Percentiles rank a stretch among this genome's conserved stretches.
Evolutionary conservation across 495 filamentous ascomycete species (phyloP).

Genomic region (Penicillium coprophilum): DNA sequence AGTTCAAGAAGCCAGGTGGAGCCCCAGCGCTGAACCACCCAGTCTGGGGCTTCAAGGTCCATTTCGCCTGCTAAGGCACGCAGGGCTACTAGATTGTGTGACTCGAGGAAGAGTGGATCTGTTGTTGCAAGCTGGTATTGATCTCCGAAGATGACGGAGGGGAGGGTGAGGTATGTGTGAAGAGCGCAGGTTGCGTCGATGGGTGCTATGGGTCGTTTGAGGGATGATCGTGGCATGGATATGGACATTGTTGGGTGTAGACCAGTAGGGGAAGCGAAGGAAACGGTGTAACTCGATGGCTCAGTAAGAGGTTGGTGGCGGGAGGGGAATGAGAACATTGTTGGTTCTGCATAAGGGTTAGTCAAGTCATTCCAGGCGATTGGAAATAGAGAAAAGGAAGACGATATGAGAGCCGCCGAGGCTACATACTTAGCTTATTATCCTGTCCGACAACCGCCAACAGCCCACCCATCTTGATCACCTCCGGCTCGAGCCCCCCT

Average conservation of each 20-base stretch:
- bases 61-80: slow-evolving; percentile 72
- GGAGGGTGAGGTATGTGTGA: slow-evolving; percentile 83
- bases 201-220: slow-evolving; percentile 35
- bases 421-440: slow-evolving; percentile 60
- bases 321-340: slow-evolving; percentile 86
- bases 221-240: slow-evolving; percentile 36
- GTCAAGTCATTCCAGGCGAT: background rate
- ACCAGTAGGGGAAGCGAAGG: slow-evolving; percentile 70
- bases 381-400: background rate
- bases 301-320: slow-evolving; percentile 67
- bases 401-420: background rate
- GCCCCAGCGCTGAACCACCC: slow-evolving; percentile 76
- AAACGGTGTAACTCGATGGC: slow-evolving; percentile 42
- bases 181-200: slow-evolving; percentile 60
- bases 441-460: slow-evolving; percentile 78
- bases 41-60: slow-evolving; percentile 91
- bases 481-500: slow-evolving; percentile 64
- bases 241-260: slow-evolving; percentile 82
- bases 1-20: slow-evolving; percentile 77
- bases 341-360: slow-evolving; percentile 52
- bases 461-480: slow-evolving; percentile 75
- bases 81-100: slow-evolving; percentile 70
- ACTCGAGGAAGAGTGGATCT: slow-evolving; percentile 68
- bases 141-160: slow-evolving; percentile 80
- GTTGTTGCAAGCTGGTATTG: slow-evolving; percentile 71